These are phyloP conservation scores for Aspergillus sp. DNA, from an alignment of 2,329 filamentous ascomycete species.

Conservation along the genomic window DNA sequence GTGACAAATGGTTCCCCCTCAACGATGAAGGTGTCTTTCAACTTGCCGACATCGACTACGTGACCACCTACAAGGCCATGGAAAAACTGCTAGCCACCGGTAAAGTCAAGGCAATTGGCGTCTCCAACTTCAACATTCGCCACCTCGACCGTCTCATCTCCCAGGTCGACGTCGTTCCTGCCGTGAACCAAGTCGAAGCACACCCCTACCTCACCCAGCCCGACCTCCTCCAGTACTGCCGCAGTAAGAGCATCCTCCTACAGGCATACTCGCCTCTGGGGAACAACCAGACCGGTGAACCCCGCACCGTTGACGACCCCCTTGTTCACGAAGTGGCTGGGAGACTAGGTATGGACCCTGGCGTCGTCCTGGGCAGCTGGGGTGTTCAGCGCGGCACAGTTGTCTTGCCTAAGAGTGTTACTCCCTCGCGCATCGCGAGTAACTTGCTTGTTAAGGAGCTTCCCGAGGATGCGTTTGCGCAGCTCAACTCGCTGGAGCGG, in stretches of 20 bases:
- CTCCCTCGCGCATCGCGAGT: slow-evolving; percentile 41
- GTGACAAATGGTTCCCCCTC: slow-evolving; percentile 19
- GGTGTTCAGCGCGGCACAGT: slow-evolving; percentile 48
- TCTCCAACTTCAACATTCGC: slow-evolving; percentile 65
- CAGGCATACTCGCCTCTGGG: slow-evolving; percentile 49
- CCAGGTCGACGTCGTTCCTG: slow-evolving; percentile 57
- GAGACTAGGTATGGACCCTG: slow-evolving; percentile 51
- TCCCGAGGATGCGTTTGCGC: slow-evolving; percentile 19
- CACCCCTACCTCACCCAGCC: slow-evolving; percentile 33
- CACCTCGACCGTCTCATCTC: slow-evolving; percentile 67
- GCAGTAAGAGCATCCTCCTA: slow-evolving; percentile 48
- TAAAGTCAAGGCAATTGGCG: slow-evolving; percentile 60
- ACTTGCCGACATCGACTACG: slow-evolving; percentile 16
- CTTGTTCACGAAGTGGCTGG: slow-evolving; percentile 55
- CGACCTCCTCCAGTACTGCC: slow-evolving; percentile 47
- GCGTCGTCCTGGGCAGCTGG: slow-evolving; percentile 50
- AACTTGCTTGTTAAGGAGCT: slow-evolving; percentile 35
- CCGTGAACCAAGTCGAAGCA: slow-evolving; percentile 60
- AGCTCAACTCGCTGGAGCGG: slow-evolving; percentile 23
- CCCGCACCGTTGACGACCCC: slow-evolving; percentile 50
- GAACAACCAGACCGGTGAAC: slow-evolving; percentile 44
- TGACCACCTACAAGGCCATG: slow-evolving; percentile 51
- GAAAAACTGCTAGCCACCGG: slow-evolving; percentile 52
- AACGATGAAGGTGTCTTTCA: slow-evolving; percentile 16
- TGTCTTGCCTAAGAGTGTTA: slow-evolving; percentile 50